Evolutionary conservation across 177 flowering plant genomes (phyloP), one percentile per base, ranked within the genome.

Genomic region (Telopea speciosissima): DNA sequence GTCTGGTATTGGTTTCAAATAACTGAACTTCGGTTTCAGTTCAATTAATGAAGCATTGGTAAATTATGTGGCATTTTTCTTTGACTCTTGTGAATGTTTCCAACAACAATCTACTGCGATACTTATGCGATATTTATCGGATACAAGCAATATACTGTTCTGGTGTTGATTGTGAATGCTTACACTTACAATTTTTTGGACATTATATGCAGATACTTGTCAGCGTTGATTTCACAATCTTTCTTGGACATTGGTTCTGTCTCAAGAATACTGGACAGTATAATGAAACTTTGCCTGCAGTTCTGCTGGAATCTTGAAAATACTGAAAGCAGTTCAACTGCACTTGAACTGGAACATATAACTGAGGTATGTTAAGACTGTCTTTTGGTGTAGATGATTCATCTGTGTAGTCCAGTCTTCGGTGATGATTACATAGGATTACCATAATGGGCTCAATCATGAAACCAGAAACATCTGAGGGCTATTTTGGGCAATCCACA

Each of bases 181-280:
- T 12, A 76, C 25, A 40, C 66, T 69, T 12, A 76, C 25, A 40
- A 36, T 8, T 68, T 45, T 59, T 31, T 66, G 23, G 71, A 49
- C 40, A 61, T 71, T 56, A 40, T 68, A 25, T 79, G 78, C 91
- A 96, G 99, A 83, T 96, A 96, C 78, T 76, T 96, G 56, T 86
- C 97, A 56, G 99, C 99, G 63, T 79, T 96, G 77, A 91, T 93
- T 73, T 95, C 99, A 44, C 99, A 95, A 81, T 90, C 96, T 65
- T 96, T 95, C 86, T 75, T 96, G 85, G 98, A 96, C 79, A 89
- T 96, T 77, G 99, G 99, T 36, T 91, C 98, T 70, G 93, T 96
- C 21, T 91, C 98, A 42, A 89, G 96, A 80, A 96, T 93, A 79
- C 80, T 96, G 72, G 99, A 93, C 76, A 79, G 98, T 70, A 91